Base-by-base conservation (phyloP, 345 rosid genomes). In the Hibiscus trionum region DNA sequence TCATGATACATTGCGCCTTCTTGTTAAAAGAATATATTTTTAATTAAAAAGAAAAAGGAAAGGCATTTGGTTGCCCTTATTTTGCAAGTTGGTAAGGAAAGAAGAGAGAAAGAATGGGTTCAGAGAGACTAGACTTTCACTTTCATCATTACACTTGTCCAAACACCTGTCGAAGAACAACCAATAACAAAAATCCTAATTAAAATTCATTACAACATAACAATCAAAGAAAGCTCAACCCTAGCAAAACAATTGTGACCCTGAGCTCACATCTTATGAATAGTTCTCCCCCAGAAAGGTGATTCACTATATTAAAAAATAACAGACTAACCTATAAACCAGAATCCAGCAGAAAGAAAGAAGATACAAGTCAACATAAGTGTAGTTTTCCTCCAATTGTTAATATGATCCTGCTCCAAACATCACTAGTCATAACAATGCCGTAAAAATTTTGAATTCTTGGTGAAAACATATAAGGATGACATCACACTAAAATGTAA, bases 301-400 rank as follows among this genome's bases (percentile, higher is more conserved):
- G 1, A 55, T 35, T 15, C 21, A 29, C 49, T 52, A 29, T 16
- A 55, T 33, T 19, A 7, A 56, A 52, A 53, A 69, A 17, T 5
- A 16, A 39, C 11, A 31, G 31, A 52, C 71, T 79, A 75, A 88
- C 99, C 99, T 81, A 85, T 81, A 59, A 86, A 86, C 98, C 99
- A 95, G 69, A 92, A 78, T 47, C 75, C 77, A 72, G 98, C 90
- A 27, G 98, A 89, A 17, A 84, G 83, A 79, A 95, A 92, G 82
- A 92, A 74, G 55, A 95, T 55, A 58, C 88, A 78, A 39, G 99
- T 90, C 73, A 95, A 82, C 57, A 87, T 79, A 66, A 92, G 96
- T 56, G 98, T 71, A 16, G 93, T 92, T 76, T 63, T 64, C 82
- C 97, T 87, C 99, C 99, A 90, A 70, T 76, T 49, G 39, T 52